Evolutionary conservation across 306 rosid genomes (phyloP).

Genomic region (Quercus parvula): DNA sequence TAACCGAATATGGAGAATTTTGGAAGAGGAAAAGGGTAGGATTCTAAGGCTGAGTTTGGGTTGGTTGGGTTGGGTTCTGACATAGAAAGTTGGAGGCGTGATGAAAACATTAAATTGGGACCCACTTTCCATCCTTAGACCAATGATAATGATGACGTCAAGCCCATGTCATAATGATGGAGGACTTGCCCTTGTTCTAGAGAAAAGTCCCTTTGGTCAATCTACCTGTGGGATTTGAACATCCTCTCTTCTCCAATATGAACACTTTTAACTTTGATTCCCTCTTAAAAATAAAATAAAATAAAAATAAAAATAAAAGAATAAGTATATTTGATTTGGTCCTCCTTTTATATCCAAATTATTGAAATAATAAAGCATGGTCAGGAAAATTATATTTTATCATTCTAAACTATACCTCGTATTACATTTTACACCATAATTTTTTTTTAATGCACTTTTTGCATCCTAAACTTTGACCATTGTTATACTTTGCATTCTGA

Average conservation of each 20-base stretch:
- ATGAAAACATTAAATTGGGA: constrained; percentile 17
- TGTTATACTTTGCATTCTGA: too few species aligned
- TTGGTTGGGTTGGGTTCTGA: constrained; percentile 3
- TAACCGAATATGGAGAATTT: background rate
- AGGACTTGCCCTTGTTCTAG: background rate
- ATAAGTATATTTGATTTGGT: too few species aligned
- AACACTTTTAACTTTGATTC: background rate
- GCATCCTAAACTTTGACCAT: accelerated
- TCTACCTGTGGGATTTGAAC: background rate
- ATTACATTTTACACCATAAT: too few species aligned
- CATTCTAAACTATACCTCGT: accelerated
- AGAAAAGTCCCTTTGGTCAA: background rate
- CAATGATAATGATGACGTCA: constrained; percentile 30
- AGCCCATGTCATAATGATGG: constrained; percentile 31
- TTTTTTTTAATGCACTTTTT: too few species aligned
- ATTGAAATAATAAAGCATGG: too few species aligned
- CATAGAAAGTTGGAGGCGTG: constrained; percentile 12
- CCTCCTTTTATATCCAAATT: too few species aligned
- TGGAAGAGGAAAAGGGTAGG: background rate
- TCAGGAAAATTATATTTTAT: too few species aligned
- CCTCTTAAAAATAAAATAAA: too few species aligned
- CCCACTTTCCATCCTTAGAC: constrained; percentile 29
- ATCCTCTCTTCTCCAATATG: background rate
- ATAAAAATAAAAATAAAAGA: too few species aligned
- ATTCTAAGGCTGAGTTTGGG: background rate